Conservation (phyloP, 1,139 yeast species). For the Yamadazyma songkhlaensis region DNA sequence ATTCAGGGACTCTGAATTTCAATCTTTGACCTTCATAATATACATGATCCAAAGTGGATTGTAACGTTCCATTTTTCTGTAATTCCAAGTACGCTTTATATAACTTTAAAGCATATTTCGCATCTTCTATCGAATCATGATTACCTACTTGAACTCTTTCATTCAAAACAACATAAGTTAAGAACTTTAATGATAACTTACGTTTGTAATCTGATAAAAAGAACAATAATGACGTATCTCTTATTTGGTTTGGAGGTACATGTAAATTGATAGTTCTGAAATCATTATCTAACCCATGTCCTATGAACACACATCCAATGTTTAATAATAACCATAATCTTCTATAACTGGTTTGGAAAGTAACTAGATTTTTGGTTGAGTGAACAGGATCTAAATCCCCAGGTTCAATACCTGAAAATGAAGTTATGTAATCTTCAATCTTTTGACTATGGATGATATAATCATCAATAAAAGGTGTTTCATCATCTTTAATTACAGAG, state of each 20-base stretch:
- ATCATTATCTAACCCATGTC: conserved; percentile 91
- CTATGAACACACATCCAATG: conserved; percentile 88
- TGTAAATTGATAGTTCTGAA: conserved; percentile 89
- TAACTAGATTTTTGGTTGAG: conserved; percentile 72
- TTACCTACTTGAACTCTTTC: conserved; percentile 86
- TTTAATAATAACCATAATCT: conserved; percentile 86
- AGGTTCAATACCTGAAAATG: conserved; percentile 87
- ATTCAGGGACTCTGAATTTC: conserved; percentile 39
- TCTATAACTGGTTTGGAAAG: conserved; percentile 81
- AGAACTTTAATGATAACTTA: conserved; percentile 79
- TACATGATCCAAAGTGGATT: conserved; percentile 57
- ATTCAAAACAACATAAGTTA: conserved; percentile 75
- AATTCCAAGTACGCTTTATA: conserved; percentile 72
- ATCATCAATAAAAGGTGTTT: conserved; percentile 89
- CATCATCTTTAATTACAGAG: conserved; percentile 69
- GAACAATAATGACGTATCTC: conserved; percentile 85
- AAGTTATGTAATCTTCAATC: conserved; percentile 83
- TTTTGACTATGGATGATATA: conserved; percentile 73
- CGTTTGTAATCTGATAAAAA: conserved; percentile 69
- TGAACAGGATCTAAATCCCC: conserved; percentile 78
- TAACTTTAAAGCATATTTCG: conserved; percentile 75
- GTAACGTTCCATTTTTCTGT: conserved; percentile 55
- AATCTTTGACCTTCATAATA: conserved; percentile 70
- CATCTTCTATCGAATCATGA: conserved; percentile 97
- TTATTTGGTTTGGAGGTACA: conserved; percentile 79